phyloP scores from a whole-genome alignment of 2,329 filamentous ascomycete genomes.

The Pyricularia sp. region DNA sequence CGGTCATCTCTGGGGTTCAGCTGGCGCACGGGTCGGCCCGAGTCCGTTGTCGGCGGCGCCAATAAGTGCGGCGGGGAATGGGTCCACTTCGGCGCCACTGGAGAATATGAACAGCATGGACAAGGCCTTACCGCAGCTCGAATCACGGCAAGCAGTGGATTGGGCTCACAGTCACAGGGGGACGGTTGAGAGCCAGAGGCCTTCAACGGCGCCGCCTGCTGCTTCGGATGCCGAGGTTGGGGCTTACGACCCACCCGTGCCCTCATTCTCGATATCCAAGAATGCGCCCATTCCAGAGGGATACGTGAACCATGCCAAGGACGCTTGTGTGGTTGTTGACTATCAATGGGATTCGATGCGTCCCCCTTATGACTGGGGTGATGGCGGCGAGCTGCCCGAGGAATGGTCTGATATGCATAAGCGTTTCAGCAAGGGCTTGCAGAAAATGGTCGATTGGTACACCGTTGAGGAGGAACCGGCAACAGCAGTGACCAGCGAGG shows the following conservation, averaged over 20 bases:
- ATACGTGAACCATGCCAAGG: constrained; percentile 82
- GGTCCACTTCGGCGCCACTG: constrained; percentile 3
- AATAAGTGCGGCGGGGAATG: constrained; percentile 5
- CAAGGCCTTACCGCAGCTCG: constrained; percentile 20
- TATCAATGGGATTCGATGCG: constrained; percentile 94
- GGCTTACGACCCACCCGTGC: constrained; percentile 64
- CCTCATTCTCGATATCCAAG: constrained; percentile 73
- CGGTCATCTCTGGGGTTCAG: constrained; percentile 13
- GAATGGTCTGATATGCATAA: constrained; percentile 96
- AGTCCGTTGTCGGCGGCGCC: constrained; percentile 10
- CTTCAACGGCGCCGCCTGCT: background rate
- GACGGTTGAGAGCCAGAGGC: constrained; percentile 8
- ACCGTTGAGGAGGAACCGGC: constrained; percentile 40
- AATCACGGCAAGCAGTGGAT: background rate
- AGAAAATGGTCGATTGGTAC: constrained; percentile 80
- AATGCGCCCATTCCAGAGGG: constrained; percentile 77
- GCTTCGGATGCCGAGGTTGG: constrained; percentile 1
- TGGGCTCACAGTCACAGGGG: background rate
- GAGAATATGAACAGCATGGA: constrained; percentile 22
- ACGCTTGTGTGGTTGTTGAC: constrained; percentile 79
- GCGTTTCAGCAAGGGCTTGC: constrained; percentile 72
- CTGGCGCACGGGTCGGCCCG: constrained; percentile 5
- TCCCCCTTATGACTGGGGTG: constrained; percentile 69
- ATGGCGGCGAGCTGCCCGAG: constrained; percentile 80
- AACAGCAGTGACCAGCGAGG: constrained; percentile 31